Percentiles rank a stretch among this genome's conserved stretches.
Evolutionary conservation across 2,329 filamentous ascomycete species (phyloP).

Genomic region (Trichoderma polysporum): DNA sequence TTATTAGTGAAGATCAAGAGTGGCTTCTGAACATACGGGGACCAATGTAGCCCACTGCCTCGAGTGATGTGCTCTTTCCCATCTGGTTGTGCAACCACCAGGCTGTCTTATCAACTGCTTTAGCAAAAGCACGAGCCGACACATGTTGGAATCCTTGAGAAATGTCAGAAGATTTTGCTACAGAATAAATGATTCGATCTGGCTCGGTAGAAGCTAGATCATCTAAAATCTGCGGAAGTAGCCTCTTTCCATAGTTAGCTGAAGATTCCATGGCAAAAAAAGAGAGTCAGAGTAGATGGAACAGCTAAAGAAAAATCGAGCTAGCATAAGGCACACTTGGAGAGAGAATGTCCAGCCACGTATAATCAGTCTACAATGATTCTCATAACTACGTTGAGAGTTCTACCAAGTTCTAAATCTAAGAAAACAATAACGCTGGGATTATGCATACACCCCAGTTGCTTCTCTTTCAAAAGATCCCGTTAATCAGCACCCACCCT

Average conservation of each 20-base stretch:
- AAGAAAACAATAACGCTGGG: no score
- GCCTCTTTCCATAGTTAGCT: slow-evolving; percentile 22
- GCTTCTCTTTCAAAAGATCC: no score
- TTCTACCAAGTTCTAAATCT: no score
- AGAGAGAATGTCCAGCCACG: no score
- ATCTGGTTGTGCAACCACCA: slow-evolving; percentile 32
- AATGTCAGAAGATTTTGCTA: slow-evolving; percentile 22
- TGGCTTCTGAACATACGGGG: slow-evolving; percentile 30
- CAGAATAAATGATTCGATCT: slow-evolving; percentile 29
- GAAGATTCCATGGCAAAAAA: no score
- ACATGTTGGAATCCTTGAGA: slow-evolving; percentile 26
- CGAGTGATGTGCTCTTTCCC: slow-evolving; percentile 22
- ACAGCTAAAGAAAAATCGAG: no score
- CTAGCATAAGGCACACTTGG: no score
- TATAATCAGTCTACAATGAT: no score
- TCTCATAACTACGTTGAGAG: no score
- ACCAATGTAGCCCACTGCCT: slow-evolving; percentile 33
- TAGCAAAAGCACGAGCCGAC: slow-evolving; percentile 28
- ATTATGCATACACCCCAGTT: no score
- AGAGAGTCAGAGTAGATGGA: no score
- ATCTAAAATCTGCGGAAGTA: slow-evolving; percentile 34
- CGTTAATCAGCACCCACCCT: no score
- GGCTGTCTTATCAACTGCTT: slow-evolving; percentile 33
- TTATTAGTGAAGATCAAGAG: background rate
- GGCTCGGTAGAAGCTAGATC: slow-evolving; percentile 28